These are phyloP conservation scores for Amylocarpus encephaloides DNA, from an alignment of 2,329 filamentous ascomycete species.

Conservation along the genomic window DNA sequence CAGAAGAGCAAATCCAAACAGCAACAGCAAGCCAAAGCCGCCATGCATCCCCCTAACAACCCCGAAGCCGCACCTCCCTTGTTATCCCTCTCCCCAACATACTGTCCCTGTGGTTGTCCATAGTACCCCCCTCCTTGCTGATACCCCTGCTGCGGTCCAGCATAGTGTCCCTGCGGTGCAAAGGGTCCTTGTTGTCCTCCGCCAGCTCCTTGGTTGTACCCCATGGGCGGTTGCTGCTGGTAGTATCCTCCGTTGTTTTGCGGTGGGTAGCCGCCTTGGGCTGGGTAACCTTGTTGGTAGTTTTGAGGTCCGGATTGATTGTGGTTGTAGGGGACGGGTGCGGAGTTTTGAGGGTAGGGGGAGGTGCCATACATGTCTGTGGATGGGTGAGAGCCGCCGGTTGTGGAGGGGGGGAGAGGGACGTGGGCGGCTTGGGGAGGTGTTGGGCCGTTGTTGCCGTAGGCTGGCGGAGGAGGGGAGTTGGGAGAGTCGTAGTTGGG, in stretches of 20 bases:
- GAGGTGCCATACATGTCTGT: slow-evolving; percentile 20
- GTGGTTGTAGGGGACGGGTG: slow-evolving; percentile 8
- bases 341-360: slow-evolving; percentile 10
- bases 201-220: not conserved
- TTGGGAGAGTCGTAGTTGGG: slow-evolving; percentile 18
- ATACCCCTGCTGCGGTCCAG: slow-evolving; percentile 9
- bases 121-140: slow-evolving; percentile 22
- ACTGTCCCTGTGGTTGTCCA: slow-evolving; percentile 32
- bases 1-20: slow-evolving; percentile 46
- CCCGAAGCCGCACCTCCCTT: slow-evolving; percentile 30
- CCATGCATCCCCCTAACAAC: slow-evolving; percentile 38
- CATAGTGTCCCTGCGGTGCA: slow-evolving; percentile 8
- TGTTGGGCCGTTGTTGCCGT: slow-evolving; percentile 13
- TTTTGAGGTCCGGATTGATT: too few relatives aligned
- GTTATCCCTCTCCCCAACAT: slow-evolving; percentile 30
- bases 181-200: slow-evolving; percentile 1
- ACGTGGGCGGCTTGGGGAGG: slow-evolving; percentile 20
- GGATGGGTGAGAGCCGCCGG: slow-evolving; percentile 4
- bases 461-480: slow-evolving; percentile 23
- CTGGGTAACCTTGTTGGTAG: not conserved
- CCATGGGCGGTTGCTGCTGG: slow-evolving; percentile 10
- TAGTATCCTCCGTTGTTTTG: slow-evolving; percentile 11
- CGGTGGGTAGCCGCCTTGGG: slow-evolving; percentile 5
- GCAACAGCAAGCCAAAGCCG: slow-evolving; percentile 43
- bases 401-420: slow-evolving; percentile 7